Evolutionary conservation across 371 early-diverging fungal genomes (phyloP), one percentile per base, ranked within the genome.

Genomic region (Syncephalastrum racemosum): DNA sequence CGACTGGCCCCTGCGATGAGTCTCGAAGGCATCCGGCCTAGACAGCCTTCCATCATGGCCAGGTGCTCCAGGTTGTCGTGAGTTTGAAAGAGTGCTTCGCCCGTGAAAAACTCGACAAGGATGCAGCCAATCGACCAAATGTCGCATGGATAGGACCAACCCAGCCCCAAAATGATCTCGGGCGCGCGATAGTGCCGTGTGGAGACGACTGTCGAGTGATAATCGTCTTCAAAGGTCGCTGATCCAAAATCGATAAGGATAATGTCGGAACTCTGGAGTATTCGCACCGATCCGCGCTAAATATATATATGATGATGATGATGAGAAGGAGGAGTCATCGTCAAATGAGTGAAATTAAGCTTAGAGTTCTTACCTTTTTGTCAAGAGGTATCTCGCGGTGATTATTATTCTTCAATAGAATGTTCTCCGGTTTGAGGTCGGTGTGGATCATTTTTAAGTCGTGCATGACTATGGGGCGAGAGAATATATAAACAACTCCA

Each of bases 71-170:
- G 66, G 72, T 94, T 89, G 62, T 94, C 92, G 53, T 92, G 93
- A 1, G 95, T 92, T 62, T 93, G 93, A 70, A 98, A 98, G 52
- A 98, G 71, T 1, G 98, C 96, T 59, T 94, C 94, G 10, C 98
- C 98, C 0, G 94, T 96, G 43, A 89, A 82, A 45, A 98, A 84
- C 74, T 98, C 98, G 15, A 94, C 86, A 4, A 98, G 77, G 50
- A 98, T 96, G 71, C 98, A 98, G 2, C 98, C 98, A 56, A 96
- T 74, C 4, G 96, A 96, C 98, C 98, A 98, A 63, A 97, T 89
- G 71, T 97, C 98, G 73, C 96, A 96, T 31, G 95, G 93, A 72
- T 85, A 97, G 43, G 94, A 93, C 96, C 96, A 98, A 45, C 95
- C 94, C 42, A 90, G 67, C 36, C 80, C 81, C 53, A 98, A 70